Percentiles rank a stretch among this genome's conserved stretches.
These are phyloP conservation scores for Panellus pusillus DNA, from an alignment of 768 basidiomycete genomes.

Conservation along the genomic window DNA sequence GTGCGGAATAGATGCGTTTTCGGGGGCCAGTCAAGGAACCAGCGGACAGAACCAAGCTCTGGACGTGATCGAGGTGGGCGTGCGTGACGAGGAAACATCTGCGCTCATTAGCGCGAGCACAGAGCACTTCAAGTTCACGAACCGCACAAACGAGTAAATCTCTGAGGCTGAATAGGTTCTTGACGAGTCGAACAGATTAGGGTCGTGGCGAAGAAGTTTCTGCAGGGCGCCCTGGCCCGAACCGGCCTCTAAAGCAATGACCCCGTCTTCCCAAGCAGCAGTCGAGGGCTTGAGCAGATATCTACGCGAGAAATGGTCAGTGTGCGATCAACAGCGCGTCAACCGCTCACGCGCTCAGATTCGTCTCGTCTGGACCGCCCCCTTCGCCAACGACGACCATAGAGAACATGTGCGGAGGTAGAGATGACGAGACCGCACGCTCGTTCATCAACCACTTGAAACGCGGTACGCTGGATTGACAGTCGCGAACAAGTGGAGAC, in stretches of 20 bases:
- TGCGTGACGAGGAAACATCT: slow-evolving; percentile 88
- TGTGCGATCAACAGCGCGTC: slow-evolving; percentile 16
- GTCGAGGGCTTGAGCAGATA: slow-evolving; percentile 80
- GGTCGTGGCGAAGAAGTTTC: slow-evolving; percentile 55
- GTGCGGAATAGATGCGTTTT: slow-evolving; percentile 63
- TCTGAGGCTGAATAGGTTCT: slow-evolving; percentile 42
- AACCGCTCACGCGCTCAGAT: slow-evolving; percentile 75
- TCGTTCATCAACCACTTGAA: slow-evolving; percentile 13
- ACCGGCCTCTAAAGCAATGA: slow-evolving; percentile 89
- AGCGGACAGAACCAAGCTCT: slow-evolving; percentile 78
- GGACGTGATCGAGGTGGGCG: slow-evolving; percentile 89
- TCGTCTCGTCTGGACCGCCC: slow-evolving; percentile 88
- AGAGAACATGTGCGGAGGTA: no score
- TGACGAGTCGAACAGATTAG: slow-evolving; percentile 49
- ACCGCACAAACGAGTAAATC: slow-evolving; percentile 58
- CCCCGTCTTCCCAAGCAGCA: slow-evolving; percentile 75
- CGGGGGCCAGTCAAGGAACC: slow-evolving; percentile 66
- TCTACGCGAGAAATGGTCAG: slow-evolving; percentile 39
- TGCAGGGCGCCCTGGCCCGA: slow-evolving; percentile 76
- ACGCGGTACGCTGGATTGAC: slow-evolving; percentile 10
- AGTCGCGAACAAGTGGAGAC: background rate
- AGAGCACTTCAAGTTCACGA: background rate
- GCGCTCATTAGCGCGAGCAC: background rate
- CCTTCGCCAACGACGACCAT: slow-evolving; percentile 78
- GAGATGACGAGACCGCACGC: no score